phyloP scores from a whole-genome alignment of 768 basidiomycete species.

The Macrolepiota fuliginosa region DNA sequence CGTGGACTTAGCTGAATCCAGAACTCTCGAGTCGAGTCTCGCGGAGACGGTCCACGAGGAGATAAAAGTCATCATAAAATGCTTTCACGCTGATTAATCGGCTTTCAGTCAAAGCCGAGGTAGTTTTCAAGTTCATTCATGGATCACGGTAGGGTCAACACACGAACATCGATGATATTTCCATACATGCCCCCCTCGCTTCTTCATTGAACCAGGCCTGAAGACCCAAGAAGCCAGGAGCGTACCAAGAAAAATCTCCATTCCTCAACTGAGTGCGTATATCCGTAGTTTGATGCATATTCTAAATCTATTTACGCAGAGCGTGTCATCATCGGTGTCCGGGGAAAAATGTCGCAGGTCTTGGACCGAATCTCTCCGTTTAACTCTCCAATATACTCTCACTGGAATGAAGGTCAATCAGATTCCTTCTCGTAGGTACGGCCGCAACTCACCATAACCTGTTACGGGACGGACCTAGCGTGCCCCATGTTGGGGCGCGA shows the following conservation, averaged over 20 bases:
- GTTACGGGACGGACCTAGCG: slow-evolving; percentile 45
- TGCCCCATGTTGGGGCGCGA: slow-evolving; percentile 46
- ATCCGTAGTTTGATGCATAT: slow-evolving; percentile 4
- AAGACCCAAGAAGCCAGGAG: slow-evolving; percentile 48
- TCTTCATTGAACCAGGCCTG: slow-evolving; percentile 73
- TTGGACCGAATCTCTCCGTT: slow-evolving; percentile 39
- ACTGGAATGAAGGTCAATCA: slow-evolving; percentile 78
- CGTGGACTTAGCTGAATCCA: slow-evolving; percentile 47
- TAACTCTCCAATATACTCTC: slow-evolving; percentile 72
- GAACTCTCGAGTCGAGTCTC: slow-evolving; percentile 41
- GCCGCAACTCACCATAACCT: background rate
- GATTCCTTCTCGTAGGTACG: background rate
- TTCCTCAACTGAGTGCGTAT: background rate
- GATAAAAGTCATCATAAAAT: slow-evolving; percentile 31
- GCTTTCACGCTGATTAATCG: background rate
- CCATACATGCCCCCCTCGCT: slow-evolving; percentile 65
- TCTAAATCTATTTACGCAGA: slow-evolving; percentile 18
- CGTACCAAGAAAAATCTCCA: slow-evolving; percentile 39
- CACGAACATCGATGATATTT: slow-evolving; percentile 69
- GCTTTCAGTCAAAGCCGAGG: slow-evolving; percentile 26
- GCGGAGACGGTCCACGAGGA: slow-evolving; percentile 51
- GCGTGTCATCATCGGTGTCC: slow-evolving; percentile 30
- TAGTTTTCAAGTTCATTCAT: background rate
- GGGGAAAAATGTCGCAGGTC: slow-evolving; percentile 27
- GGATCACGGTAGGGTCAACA: slow-evolving; percentile 55